Base-by-base conservation (phyloP, 2,329 filamentous ascomycete genomes). In the Penicillium corylophilum region DNA sequence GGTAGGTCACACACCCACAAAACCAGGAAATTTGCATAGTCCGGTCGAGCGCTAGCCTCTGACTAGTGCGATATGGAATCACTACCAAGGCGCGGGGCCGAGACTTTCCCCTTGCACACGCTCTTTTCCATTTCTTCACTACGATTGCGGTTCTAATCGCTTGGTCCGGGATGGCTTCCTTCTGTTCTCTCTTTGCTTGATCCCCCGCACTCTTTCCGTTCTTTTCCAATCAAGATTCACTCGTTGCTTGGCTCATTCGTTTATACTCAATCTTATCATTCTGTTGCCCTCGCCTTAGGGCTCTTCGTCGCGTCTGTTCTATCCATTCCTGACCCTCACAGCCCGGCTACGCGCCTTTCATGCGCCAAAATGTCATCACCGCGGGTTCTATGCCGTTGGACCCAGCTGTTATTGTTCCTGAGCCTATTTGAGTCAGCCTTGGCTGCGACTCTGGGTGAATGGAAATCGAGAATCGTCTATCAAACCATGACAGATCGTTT, bases 401-500 rank as follows among this genome's bases (percentile, higher is more conserved):
- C 35, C 31, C 40, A 44, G 4, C 39, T 58, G 5, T 7, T 54
- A 10, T 18, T 23, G 8, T 29, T 51, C 16, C 44, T 40, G 24
- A 41, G 33, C 22, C 35, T 63, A 10, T 41, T 60, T 18, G 28
- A 36, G 10, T 28, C 55, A 15, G 41, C 54, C 8, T 50, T 52
- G 15, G 66, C 68, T 18, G 71, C 66, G 24, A 47, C 44, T 18
- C 65, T 54, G 7, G 51, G 55, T 5, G 63, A 64, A 48, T 78
- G 76, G 76, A 71, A 71, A 42, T 50, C 62, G 15, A 70, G 75
- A 48, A 72, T 73, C 1, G 71, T 78, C 48, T 78, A 78, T 50
- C 75, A 77, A 51, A 69, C 76, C 28, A 64, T 78, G 57, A 78
- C 76, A 5, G 76, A 78, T 55, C 67, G 76, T 10, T 77, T 77